Evolutionary conservation across 2,329 filamentous ascomycete genomes (phyloP).

Genomic region (Escovopsis sp.): DNA sequence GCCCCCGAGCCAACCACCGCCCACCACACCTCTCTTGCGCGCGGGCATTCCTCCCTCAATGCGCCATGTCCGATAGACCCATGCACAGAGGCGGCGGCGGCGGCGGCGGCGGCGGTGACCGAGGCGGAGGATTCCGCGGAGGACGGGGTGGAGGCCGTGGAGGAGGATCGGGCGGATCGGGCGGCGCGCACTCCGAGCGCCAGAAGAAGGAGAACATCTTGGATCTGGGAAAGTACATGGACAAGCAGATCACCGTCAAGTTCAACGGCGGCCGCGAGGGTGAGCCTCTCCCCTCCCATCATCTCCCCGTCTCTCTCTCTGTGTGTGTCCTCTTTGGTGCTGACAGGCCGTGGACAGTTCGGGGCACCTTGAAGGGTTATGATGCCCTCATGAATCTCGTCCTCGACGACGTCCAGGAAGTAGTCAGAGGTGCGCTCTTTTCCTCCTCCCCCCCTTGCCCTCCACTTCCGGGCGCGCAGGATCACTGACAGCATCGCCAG

Average conservation of each 20-base stretch:
- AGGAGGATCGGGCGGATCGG: constrained; percentile 22
- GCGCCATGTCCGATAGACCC: constrained; percentile 36
- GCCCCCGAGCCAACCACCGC: too few relatives aligned
- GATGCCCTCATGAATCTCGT: constrained; percentile 98
- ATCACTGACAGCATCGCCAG: constrained; percentile 28
- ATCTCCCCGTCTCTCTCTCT: neutral
- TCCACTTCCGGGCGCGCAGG: constrained; percentile 2
- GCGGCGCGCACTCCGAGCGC: constrained; percentile 46
- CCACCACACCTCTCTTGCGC: neutral
- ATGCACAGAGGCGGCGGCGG: constrained; percentile 32
- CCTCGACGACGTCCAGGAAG: constrained; percentile 83
- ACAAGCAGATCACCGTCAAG: constrained; percentile 89
- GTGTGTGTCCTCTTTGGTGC: neutral
- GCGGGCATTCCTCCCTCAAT: constrained; percentile 5
- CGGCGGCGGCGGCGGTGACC: constrained; percentile 23
- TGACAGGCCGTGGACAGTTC: constrained; percentile 39
- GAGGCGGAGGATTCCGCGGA: constrained; percentile 31
- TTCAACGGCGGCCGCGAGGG: constrained; percentile 91
- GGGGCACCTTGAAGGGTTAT: constrained; percentile 82
- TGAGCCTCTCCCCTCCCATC: constrained; percentile 23
- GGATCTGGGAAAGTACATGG: constrained; percentile 89
- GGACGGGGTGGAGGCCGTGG: constrained; percentile 29
- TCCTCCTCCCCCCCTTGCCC: neutral
- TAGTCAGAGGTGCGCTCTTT: constrained; percentile 53
- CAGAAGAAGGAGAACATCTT: constrained; percentile 99